Evolutionary conservation across 139 green algal genomes (phyloP).

Genomic region (Coccomyxa sp.): DNA sequence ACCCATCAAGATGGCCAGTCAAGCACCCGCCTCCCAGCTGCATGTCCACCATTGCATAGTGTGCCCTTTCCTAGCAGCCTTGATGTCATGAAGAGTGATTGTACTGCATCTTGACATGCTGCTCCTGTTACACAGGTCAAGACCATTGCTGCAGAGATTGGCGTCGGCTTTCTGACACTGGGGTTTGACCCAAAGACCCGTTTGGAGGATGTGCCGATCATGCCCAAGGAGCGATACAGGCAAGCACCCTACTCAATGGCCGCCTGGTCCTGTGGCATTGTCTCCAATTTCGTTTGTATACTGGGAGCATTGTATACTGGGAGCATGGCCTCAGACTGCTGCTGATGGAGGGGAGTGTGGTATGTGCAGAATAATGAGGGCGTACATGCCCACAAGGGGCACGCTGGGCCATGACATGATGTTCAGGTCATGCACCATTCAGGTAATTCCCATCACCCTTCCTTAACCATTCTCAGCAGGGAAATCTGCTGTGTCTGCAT

Average conservation of each 20-base stretch:
- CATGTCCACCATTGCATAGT: neutral
- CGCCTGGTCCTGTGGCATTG: neutral
- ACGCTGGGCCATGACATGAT: slow-evolving; percentile 97
- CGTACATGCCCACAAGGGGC: slow-evolving; percentile 92
- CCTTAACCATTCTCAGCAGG: neutral
- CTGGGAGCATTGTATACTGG: neutral
- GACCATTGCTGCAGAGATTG: slow-evolving; percentile 75
- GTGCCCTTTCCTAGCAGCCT: neutral
- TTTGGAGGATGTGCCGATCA: slow-evolving; percentile 83
- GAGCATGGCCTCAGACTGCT: neutral
- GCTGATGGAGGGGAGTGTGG: neutral
- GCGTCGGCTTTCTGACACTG: slow-evolving; percentile 74
- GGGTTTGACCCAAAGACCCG: slow-evolving; percentile 93
- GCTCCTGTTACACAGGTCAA: slow-evolving; percentile 61
- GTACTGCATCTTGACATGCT: neutral
- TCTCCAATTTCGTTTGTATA: neutral
- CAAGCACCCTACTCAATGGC: neutral
- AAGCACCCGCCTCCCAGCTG: slow-evolving; percentile 6
- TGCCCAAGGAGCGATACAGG: slow-evolving; percentile 85
- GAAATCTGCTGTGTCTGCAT: no score
- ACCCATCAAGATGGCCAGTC: neutral
- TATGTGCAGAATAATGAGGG: slow-evolving; percentile 55
- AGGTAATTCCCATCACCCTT: slow-evolving; percentile 46
- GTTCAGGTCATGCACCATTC: slow-evolving; percentile 97
- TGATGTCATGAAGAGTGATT: neutral